These are phyloP conservation scores for Luvunga scandens DNA, from an alignment of 345 rosid genomes.

Conservation along the genomic window DNA sequence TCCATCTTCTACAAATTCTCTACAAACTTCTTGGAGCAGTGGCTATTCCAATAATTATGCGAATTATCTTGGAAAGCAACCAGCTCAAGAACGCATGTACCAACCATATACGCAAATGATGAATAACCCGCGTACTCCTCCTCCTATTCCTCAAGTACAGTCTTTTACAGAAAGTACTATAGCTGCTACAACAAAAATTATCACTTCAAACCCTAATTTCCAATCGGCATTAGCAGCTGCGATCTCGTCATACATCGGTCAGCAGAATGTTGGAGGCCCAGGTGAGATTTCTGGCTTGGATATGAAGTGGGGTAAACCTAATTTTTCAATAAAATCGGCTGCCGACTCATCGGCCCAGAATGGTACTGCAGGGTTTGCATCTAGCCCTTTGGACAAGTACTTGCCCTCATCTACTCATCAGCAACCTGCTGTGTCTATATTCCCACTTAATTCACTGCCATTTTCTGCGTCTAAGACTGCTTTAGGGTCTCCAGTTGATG, in stretches of 20 bases:
- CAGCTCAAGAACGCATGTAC: not conserved
- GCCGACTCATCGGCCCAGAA: not conserved
- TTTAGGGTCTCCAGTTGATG: conserved; percentile 24
- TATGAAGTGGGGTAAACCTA: conserved; percentile 12
- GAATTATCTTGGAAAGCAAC: conserved; percentile 8
- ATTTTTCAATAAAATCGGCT: not conserved
- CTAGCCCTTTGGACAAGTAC: conserved; percentile 15
- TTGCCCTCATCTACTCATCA: conserved; percentile 8
- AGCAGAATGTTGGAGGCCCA: conserved; percentile 3
- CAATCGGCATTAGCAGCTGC: conserved; percentile 39
- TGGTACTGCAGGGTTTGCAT: conserved; percentile 5
- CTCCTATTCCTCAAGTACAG: not conserved
- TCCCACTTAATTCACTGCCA: conserved; percentile 16
- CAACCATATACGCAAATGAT: conserved; percentile 18
- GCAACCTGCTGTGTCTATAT: conserved; percentile 13
- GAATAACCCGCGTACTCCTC: conserved; percentile 18
- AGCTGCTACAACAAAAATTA: conserved; percentile 33
- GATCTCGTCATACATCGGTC: conserved; percentile 26
- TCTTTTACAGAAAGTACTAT: conserved; percentile 21
- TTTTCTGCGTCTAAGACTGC: conserved; percentile 24
- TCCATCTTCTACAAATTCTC: conserved; percentile 8
- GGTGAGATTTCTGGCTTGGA: conserved; percentile 15
- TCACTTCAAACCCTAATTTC: conserved; percentile 33
- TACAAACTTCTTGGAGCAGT: not conserved
- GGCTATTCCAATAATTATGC: conserved; percentile 6